Base-by-base conservation (phyloP, 768 basidiomycete genomes). In the Amanita subjunquillea region DNA sequence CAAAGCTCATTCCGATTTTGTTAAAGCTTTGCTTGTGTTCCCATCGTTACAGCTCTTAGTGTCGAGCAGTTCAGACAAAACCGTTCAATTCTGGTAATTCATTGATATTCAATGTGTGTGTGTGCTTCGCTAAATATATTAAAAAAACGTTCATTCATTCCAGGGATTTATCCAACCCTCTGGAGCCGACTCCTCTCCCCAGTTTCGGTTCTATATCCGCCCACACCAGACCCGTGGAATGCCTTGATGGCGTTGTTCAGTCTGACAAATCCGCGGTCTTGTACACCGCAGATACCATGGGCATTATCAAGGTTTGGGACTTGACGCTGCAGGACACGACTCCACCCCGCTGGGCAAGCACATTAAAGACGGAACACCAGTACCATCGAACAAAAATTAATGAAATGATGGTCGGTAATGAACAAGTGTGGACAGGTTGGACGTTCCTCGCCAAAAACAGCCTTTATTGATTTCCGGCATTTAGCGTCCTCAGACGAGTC, bases 241-340 rank as follows among this genome's bases (percentile, higher is more conserved):
- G 80, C 55, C 65, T 96, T 10, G 76, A 79, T 37, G 85, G 77
- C n/a, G 70, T 72, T 54, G 58, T 67, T 12, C 57, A 69, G 37
- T 77, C 80, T 3, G 71, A 69, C n/a, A 63, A 62, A 9, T 67
- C 71, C 17, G 77, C 70, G 0, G 68, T 75, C 25, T 67, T 98
- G 4, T 89, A 85, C 63, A 91, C 91, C 0, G 91, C 80, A 6
- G 95, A 98, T 65, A 94, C 90, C 3, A 88, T 98, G 84, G 96
- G 95, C 2, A 64, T 87, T 7, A 82, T 97, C 63, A 88, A 85
- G 55, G 67, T 82, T 27, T 99, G 94, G 94, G 68, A 77, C 23
- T 61, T 95, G 47, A 67, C 67, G 43, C 77, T 77, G 57, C 73
- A 74, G 50, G 60, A 53, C 8, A 65, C 60, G 13, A 56, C 53